Evolutionary conservation across 2,329 filamentous ascomycete species (phyloP).

Genomic region (Neocatenulostroma microsporum): DNA sequence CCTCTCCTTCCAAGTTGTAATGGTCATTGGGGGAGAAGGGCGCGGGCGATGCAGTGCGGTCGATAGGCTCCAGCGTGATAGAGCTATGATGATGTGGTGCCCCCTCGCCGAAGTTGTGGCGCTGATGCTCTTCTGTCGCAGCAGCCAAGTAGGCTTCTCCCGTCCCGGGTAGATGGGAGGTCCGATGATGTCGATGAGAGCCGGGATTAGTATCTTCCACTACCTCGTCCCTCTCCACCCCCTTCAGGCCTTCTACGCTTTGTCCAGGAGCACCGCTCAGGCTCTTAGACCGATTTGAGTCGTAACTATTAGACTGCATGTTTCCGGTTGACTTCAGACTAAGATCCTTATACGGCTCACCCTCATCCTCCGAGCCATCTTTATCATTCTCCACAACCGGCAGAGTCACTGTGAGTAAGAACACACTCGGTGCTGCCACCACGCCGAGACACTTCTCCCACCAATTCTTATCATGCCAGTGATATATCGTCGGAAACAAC

Average conservation of each 20-base stretch:
- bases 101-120: constrained; percentile 16
- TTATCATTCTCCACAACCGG: constrained; percentile 74
- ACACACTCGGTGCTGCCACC: constrained; percentile 80
- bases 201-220: constrained; percentile 10
- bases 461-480: constrained; percentile 73
- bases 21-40: too few relatives aligned
- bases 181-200: constrained; percentile 12
- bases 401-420: constrained; percentile 79
- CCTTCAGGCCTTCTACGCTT: constrained; percentile 10
- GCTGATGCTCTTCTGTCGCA: constrained; percentile 20
- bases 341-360: constrained; percentile 4
- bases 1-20: too few relatives aligned
- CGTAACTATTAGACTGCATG: not conserved
- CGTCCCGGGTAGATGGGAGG: constrained; percentile 14
- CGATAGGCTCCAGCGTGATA: too few relatives aligned
- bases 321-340: too few relatives aligned
- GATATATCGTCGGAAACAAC: constrained; percentile 78
- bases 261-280: constrained; percentile 9
- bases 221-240: constrained; percentile 10
- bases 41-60: too few relatives aligned
- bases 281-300: constrained; percentile 10
- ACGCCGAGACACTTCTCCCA: constrained; percentile 77
- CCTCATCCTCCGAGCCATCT: constrained; percentile 20
- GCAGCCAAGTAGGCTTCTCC: constrained; percentile 25
- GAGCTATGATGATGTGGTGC: not conserved